Base-by-base conservation (phyloP, 192 early-diverging fungal species). In the Backusella liffmaniae region DNA sequence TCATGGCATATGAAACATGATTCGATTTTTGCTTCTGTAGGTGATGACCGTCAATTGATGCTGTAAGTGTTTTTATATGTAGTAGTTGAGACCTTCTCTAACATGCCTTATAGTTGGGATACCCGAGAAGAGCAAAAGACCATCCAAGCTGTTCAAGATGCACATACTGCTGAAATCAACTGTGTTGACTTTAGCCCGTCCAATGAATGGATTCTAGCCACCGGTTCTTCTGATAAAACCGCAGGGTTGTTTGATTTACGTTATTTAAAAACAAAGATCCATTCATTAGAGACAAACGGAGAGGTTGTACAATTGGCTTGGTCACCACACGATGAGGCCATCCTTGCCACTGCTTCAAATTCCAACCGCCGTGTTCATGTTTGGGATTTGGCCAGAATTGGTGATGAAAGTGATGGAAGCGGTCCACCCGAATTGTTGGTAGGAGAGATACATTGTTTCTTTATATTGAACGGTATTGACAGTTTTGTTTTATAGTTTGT, bases 161-260 rank as follows among this genome's bases (percentile, higher is more conserved):
- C 96, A 5, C 98, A 99, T 84, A 80, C 84, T 23, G 92, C 91
- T 23, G 98, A 98, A 80, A 92, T 98, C 78, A 99, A 99, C 79
- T 94, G 93, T 82, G 94, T 99, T 0, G 92, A 94, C 16, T 99
- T 97, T 83, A 96, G 96, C 80, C 96, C 96, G 15, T 86, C 85
- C 67, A 97, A 92, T 73, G 97, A 98, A 84, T 93, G 85, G 74
- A 84, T 99, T 34, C 84, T 99, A 51, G 94, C 94, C 1, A 99
- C 98, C 9, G 98, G 96, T 66, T 96, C 97, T 1, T 92, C 94
- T 36, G 98, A 99, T 83, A 92, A 92, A 87, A 96, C 96, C 1
- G 93, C 96, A 16, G 95, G 90, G 0, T 86, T 99, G 16, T 99
- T 97, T 97, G 98, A 99, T 87, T 77, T 98, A 84, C 94, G 98